Percentiles rank a stretch among this genome's conserved stretches.
These are phyloP conservation scores for Ganoderma lingzhi DNA, from an alignment of 1,284 basidiomycete species.

Conservation along the genomic window DNA sequence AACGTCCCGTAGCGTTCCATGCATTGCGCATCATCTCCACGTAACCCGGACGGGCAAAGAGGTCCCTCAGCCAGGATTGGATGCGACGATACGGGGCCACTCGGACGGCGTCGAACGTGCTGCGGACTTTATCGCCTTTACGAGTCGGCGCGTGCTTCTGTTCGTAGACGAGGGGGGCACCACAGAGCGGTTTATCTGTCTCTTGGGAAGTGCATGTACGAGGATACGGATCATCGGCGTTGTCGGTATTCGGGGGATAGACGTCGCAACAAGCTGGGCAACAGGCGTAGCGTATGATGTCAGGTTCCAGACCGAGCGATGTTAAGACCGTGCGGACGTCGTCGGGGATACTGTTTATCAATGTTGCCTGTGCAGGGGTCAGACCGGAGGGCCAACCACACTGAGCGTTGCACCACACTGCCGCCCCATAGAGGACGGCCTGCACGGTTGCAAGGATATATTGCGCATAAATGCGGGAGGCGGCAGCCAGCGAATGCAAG, in stretches of 20 bases:
- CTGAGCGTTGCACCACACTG: neutral
- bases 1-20: neutral
- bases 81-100: neutral
- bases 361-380: neutral
- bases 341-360: neutral
- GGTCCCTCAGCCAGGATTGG: neutral
- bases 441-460: neutral
- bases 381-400: neutral
- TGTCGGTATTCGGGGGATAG: neutral
- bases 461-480: neutral
- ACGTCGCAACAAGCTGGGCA: neutral
- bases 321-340: neutral
- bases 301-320: neutral
- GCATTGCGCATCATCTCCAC: neutral
- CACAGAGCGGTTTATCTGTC: neutral
- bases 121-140: neutral
- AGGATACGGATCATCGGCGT: neutral
- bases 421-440: neutral
- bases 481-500: neutral
- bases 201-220: neutral
- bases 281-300: neutral
- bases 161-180: neutral
- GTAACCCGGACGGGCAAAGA: neutral
- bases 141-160: neutral
- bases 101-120: neutral